A percentile compares a stretch with the other conserved stretches of the same genome.
phyloP scores from a whole-genome alignment of 352 stramenopile species.

The Peronospora belbahrii region DNA sequence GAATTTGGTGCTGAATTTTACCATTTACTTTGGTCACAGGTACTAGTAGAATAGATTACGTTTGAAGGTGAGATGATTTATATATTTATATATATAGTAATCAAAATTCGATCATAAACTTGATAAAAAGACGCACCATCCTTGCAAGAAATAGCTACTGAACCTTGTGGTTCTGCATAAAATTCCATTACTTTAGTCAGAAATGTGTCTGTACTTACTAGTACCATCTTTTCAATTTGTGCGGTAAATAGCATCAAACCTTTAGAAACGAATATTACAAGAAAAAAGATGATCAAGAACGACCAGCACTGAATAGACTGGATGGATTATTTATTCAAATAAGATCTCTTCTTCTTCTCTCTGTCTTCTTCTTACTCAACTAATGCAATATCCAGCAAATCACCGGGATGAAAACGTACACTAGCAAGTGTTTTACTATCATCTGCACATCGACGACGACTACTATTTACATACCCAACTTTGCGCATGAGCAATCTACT shows the following conservation, averaged over 20 bases:
- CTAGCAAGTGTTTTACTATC: conserved; percentile 59
- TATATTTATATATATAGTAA: too few species aligned
- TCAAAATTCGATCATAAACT: not conserved
- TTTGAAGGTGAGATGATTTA: too few species aligned
- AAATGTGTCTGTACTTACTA: conserved; percentile 57
- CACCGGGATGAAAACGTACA: conserved; percentile 54
- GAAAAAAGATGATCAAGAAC: too few species aligned
- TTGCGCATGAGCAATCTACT: conserved; percentile 52
- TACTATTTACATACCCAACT: conserved; percentile 51
- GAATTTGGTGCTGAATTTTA: conserved; percentile 31
- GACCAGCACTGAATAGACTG: too few species aligned
- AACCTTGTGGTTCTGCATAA: conserved; percentile 46
- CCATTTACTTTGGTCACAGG: conserved; percentile 28
- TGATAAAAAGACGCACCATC: conserved; percentile 33
- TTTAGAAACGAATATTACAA: conserved; percentile 16
- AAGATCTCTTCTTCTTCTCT: too few species aligned
- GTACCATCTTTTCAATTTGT: conserved; percentile 29
- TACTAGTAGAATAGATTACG: conserved; percentile 19
- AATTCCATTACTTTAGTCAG: conserved; percentile 50
- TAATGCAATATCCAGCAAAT: conserved; percentile 58
- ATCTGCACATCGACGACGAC: conserved; percentile 38
- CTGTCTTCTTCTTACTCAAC: conserved; percentile 22
- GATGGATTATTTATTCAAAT: too few species aligned
- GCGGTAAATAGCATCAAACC: conserved; percentile 2
- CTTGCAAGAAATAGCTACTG: conserved; percentile 58